These are phyloP conservation scores for Rhytidhysteron rufulum DNA, from an alignment of 2,329 filamentous ascomycete species.

Conservation along the genomic window DNA sequence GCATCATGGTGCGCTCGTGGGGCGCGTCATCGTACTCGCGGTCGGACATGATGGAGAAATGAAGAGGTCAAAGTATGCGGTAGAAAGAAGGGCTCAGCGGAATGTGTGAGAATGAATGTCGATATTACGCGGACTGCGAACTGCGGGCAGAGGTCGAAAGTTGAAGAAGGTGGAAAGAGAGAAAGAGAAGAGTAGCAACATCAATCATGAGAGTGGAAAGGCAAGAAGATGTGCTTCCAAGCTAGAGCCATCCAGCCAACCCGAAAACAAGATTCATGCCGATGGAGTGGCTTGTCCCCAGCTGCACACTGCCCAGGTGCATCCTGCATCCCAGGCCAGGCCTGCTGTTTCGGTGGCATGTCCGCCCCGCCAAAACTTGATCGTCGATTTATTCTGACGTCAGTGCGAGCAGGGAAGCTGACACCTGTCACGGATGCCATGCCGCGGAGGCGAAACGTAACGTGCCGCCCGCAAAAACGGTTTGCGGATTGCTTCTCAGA, in stretches of 20 bases:
- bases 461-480: too few species aligned
- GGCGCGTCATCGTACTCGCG: constrained; percentile 33
- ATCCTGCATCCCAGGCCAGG: too few species aligned
- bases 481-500: too few species aligned
- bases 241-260: constrained; percentile 7
- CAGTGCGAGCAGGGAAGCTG: constrained; percentile 1
- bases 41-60: constrained; percentile 25
- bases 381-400: constrained; percentile 9
- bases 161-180: not conserved
- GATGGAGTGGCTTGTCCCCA: constrained; percentile 17
- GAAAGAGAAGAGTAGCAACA: not conserved
- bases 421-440: not conserved
- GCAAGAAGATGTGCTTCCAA: constrained; percentile 12
- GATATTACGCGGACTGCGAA: too few species aligned
- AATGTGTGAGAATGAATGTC: constrained; percentile 1
- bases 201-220: constrained; percentile 6
- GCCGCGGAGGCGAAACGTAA: too few species aligned
- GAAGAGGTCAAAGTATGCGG: not conserved
- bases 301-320: constrained; percentile 1
- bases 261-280: constrained; percentile 37
- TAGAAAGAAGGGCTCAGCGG: constrained; percentile 7
- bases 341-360: not conserved
- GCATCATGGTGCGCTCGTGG: constrained; percentile 40
- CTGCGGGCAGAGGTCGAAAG: too few species aligned
- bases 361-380: constrained; percentile 3